phyloP scores from a whole-genome alignment of 345 rosid genomes.

The Hibiscus syriacus region DNA sequence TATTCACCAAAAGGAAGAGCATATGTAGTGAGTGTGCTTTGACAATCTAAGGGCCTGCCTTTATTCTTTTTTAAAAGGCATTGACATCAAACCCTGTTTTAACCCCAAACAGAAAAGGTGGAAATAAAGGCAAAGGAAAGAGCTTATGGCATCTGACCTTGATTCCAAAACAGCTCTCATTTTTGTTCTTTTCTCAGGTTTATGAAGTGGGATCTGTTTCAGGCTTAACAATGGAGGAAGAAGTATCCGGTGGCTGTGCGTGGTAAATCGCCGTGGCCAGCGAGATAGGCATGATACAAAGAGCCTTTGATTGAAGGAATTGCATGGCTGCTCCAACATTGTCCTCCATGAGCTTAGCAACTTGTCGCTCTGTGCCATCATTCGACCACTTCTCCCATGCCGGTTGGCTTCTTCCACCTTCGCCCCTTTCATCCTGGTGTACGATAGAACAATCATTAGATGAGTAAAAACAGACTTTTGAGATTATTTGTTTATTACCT shows the following conservation, averaged over 20 bases:
- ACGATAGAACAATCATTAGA: no score
- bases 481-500: slow-evolving; percentile 58
- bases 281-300: slow-evolving; percentile 98
- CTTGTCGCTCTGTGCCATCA: slow-evolving; percentile 88
- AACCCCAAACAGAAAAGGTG: slow-evolving; percentile 15
- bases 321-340: slow-evolving; percentile 97
- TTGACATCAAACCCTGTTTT: slow-evolving; percentile 37
- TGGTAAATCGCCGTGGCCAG: slow-evolving; percentile 86
- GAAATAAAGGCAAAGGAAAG: slow-evolving; percentile 21
- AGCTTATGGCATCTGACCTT: slow-evolving; percentile 53
- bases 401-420: slow-evolving; percentile 72
- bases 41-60: slow-evolving; percentile 37
- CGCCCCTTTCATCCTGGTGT: slow-evolving; percentile 72
- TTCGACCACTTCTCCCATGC: slow-evolving; percentile 98
- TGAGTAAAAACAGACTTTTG: no score
- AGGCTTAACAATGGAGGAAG: slow-evolving; percentile 66
- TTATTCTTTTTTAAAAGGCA: slow-evolving; percentile 29
- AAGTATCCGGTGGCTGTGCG: slow-evolving; percentile 69
- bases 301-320: slow-evolving; percentile 92
- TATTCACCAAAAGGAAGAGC: slow-evolving; percentile 26
- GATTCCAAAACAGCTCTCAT: slow-evolving; percentile 36
- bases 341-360: slow-evolving; percentile 98
- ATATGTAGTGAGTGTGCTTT: slow-evolving; percentile 49
- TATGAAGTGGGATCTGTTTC: slow-evolving; percentile 68
- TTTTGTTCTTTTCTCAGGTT: slow-evolving; percentile 1